phyloP scores from a whole-genome alignment of 2,329 filamentous ascomycete genomes.

The Colletotrichum cereale region DNA sequence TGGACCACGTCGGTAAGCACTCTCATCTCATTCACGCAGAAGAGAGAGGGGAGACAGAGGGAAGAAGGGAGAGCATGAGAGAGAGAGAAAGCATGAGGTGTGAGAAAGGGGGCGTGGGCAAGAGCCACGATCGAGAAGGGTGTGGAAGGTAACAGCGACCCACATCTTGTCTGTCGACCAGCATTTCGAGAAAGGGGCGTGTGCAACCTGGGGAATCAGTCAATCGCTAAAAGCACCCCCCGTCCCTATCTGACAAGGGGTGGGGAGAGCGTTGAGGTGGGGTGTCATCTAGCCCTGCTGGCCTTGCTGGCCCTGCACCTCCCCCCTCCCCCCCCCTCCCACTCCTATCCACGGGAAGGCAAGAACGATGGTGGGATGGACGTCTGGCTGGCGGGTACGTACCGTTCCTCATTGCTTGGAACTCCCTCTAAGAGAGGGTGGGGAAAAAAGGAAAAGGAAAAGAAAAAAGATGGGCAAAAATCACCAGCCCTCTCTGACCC shows the following conservation, averaged over 20 bases:
- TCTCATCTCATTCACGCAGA: background rate
- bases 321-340: background rate
- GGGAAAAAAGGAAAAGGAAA: background rate
- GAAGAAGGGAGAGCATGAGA: background rate
- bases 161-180: background rate
- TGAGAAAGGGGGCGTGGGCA: background rate
- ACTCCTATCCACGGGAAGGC: slow-evolving; percentile 29
- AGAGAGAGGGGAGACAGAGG: background rate
- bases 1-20: background rate
- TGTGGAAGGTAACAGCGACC: background rate
- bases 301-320: slow-evolving; percentile 23
- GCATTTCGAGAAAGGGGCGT: background rate
- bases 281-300: slow-evolving; percentile 34
- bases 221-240: background rate
- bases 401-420: background rate
- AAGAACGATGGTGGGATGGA: slow-evolving; percentile 22
- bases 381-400: slow-evolving; percentile 11
- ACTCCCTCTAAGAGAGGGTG: background rate
- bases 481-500: background rate
- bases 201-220: background rate
- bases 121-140: background rate
- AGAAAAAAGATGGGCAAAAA: background rate
- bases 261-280: background rate
- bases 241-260: background rate
- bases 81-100: background rate